Evolutionary conservation across 2,329 filamentous ascomycete genomes (phyloP).

Genomic region (Neofusicoccum laricinum): DNA sequence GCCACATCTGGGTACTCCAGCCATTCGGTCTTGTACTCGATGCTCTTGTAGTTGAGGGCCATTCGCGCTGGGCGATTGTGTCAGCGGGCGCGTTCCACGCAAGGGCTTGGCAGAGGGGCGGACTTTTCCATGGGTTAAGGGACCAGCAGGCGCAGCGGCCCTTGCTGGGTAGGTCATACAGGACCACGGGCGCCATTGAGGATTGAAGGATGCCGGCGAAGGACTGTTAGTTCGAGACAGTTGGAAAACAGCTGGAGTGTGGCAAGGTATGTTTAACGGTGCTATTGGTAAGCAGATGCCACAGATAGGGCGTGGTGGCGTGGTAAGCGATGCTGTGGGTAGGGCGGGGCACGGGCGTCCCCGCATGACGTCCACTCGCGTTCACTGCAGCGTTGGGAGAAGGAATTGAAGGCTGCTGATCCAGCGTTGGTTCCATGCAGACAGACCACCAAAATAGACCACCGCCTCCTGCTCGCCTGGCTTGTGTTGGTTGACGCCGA

Average conservation of each 20-base stretch:
- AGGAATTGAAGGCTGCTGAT: not conserved
- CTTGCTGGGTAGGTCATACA: constrained; percentile 64
- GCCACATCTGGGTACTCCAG: constrained; percentile 66
- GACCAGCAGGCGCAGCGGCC: constrained; percentile 56
- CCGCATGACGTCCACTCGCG: not conserved
- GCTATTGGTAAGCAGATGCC: not conserved
- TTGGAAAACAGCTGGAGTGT: not conserved
- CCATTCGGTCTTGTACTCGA: constrained; percentile 69
- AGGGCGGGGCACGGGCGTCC: not conserved
- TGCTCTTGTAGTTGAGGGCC: constrained; percentile 63
- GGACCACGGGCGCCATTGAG: constrained; percentile 42
- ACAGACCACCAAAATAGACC: not conserved
- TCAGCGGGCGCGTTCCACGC: too few species aligned
- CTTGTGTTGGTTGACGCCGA: too few species aligned
- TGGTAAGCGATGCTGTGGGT: too few species aligned
- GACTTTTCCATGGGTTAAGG: constrained; percentile 70
- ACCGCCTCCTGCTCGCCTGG: too few species aligned
- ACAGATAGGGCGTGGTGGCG: not conserved
- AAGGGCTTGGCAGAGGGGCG: not conserved
- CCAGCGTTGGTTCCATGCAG: too few species aligned
- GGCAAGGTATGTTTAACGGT: not conserved
- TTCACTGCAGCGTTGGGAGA: not conserved
- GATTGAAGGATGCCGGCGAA: not conserved
- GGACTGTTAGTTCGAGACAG: not conserved
- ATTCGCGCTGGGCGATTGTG: constrained; percentile 53